Evolutionary conservation across 164 flowering plant species (phyloP), one percentile per base, ranked within the genome.

Genomic region (Echeveria elegans): DNA sequence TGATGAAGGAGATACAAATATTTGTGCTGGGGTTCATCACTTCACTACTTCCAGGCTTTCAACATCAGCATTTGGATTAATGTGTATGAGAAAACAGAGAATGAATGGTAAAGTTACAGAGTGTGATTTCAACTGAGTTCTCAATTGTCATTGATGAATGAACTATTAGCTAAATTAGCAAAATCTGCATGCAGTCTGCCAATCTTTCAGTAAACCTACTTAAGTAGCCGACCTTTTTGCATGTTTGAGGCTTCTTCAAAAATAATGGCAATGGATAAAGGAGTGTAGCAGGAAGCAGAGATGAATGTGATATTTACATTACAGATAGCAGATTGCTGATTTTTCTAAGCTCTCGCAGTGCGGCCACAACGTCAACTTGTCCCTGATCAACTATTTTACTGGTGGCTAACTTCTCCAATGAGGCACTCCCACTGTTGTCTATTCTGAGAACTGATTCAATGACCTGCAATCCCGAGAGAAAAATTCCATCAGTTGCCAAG

Each of bases 321-420:
- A 89, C 96, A 8, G 89, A 89, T 31, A 91, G 67, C 70, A 94
- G 80, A 72, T 89, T 88, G 80, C 96, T 89, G 66, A 94, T 88
- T 75, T 89, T 91, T 79, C 97, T 72, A 65, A 94, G 97, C 86
- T 94, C 97, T 74, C 81, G 83, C n/a, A 94, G 82, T 66, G 99
- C 99, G 70, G 92, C 72, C 75, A 83, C 66, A 58, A 95, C 99
- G 21, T 91, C 86, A 19, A 80, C 88, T 71, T 91, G 97, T 45
- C 95, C 95, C 75, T 86, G 83, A 31, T 86, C 92, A 14, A 80
- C 87, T 5, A 89, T 21, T 68, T 65, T 76, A 69, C 80, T 84
- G 68, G 78, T 87, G 7, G 89, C 79, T 53, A 80, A 73, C 71
- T 82, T 85, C 72, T 92, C 92, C 68, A 71, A 38, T 9, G 87